Evolutionary conservation across 768 basidiomycete genomes (phyloP).

Genomic region (Psilocybe azurescens): DNA sequence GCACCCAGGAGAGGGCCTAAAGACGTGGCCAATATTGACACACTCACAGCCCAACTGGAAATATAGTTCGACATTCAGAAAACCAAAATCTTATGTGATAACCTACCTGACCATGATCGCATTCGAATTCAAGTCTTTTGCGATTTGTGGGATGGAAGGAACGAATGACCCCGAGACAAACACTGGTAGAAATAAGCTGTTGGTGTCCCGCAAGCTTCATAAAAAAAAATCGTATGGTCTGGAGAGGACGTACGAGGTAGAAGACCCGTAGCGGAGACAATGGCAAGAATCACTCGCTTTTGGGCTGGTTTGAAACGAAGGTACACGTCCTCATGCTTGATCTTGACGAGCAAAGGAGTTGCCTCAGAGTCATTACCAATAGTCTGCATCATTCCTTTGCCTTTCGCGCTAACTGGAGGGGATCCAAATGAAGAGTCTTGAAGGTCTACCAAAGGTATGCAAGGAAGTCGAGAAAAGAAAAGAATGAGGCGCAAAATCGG

Average conservation of each 20-base stretch:
- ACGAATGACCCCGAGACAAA: slow-evolving; percentile 29
- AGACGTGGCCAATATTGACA: slow-evolving; percentile 36
- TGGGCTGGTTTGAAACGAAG: slow-evolving; percentile 22
- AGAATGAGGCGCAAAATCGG: too few species aligned
- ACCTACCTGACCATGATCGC: slow-evolving; percentile 25
- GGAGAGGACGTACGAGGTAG: slow-evolving; percentile 17
- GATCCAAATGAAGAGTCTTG: too few species aligned
- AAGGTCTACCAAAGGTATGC: too few species aligned
- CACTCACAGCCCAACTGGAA: slow-evolving; percentile 33
- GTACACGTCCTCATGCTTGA: slow-evolving; percentile 23
- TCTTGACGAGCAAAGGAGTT: slow-evolving; percentile 12
- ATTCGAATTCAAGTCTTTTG: slow-evolving; percentile 27
- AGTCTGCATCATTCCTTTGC: background rate
- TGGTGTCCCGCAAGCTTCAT: background rate
- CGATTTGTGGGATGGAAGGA: slow-evolving; percentile 30
- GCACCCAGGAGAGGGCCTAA: slow-evolving; percentile 34
- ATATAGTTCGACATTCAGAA: background rate
- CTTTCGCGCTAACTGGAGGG: background rate
- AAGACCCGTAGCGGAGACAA: slow-evolving; percentile 21
- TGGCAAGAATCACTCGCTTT: slow-evolving; percentile 21
- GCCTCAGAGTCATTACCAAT: slow-evolving; percentile 7
- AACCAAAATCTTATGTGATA: background rate
- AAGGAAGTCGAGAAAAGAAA: too few species aligned
- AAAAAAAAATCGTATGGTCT: background rate
- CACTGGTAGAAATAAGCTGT: slow-evolving; percentile 3